A percentile compares a stretch with the other conserved stretches of the same genome.
phyloP scores from a whole-genome alignment of 257 asterid genomes.

The Gentiana macrophylla region DNA sequence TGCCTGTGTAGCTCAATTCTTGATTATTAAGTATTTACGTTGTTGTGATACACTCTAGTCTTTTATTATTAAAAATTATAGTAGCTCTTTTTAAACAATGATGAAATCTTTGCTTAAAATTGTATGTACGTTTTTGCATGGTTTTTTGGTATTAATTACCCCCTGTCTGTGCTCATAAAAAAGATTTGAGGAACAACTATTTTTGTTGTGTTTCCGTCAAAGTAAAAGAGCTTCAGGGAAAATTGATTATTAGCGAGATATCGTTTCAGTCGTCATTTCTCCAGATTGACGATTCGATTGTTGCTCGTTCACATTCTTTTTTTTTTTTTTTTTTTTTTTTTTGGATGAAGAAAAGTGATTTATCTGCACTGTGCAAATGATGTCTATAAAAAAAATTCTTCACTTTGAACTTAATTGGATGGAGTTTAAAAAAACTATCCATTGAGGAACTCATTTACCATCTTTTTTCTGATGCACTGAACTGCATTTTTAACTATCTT shows the following conservation, averaged over 20 bases:
- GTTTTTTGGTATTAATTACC: too few relatives aligned
- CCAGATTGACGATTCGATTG: constrained; percentile 70
- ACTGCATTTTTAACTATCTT: too few relatives aligned
- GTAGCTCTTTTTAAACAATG: too few relatives aligned
- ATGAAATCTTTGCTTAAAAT: too few relatives aligned
- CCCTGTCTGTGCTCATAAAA: constrained; percentile 5
- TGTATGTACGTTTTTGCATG: too few relatives aligned
- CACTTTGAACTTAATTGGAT: constrained; percentile 7
- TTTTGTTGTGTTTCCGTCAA: constrained; percentile 26
- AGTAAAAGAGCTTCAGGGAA: constrained; percentile 32
- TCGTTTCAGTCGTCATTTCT: constrained; percentile 78
- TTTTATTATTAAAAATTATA: too few relatives aligned
- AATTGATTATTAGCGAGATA: constrained; percentile 57
- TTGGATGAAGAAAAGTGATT: not conserved
- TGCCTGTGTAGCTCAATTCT: too few relatives aligned
- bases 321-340: not conserved
- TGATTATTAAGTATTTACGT: too few relatives aligned
- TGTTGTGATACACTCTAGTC: too few relatives aligned
- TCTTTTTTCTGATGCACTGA: constrained; percentile 3
- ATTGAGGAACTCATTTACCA: not conserved
- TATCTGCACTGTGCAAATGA: not conserved
- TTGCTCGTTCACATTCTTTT: constrained; percentile 73
- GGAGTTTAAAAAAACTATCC: not conserved
- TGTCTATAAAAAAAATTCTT: not conserved
- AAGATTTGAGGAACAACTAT: constrained; percentile 23